Evolutionary conservation across 2,329 filamentous ascomycete species (phyloP).

Genomic region (Phialophora chinensis): DNA sequence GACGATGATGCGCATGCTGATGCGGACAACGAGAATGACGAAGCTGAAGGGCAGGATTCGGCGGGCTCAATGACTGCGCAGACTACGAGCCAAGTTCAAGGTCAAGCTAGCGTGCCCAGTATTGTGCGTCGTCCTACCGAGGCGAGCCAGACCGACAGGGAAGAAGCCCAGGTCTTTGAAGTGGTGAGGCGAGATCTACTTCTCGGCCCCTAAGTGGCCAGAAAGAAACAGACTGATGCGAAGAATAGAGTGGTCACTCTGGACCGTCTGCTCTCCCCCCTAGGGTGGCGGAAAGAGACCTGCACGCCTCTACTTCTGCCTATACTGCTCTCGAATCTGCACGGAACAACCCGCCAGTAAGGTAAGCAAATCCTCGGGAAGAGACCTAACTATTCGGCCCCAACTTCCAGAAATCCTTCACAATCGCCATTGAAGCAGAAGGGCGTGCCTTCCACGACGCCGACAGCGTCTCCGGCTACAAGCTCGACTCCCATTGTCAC

Average conservation of each 20-base stretch:
- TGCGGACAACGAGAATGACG: conserved; percentile 25
- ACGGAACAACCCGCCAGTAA: conserved; percentile 3
- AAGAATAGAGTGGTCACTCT: conserved; percentile 6
- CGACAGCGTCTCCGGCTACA: conserved; percentile 27
- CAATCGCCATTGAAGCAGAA: conserved; percentile 32
- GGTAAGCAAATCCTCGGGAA: conserved; percentile 13
- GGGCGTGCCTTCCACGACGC: conserved; percentile 1
- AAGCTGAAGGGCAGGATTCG: conserved; percentile 10
- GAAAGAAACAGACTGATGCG: conserved; percentile 13
- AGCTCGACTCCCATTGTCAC: background rate
- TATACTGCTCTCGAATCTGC: conserved; percentile 10
- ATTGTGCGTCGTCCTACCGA: conserved; percentile 34
- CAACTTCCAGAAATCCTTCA: conserved; percentile 17
- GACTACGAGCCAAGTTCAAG: conserved; percentile 3
- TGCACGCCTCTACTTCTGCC: conserved; percentile 1
- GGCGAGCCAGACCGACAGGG: conserved; percentile 41
- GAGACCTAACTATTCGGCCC: conserved; percentile 12
- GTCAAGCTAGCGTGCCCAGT: conserved; percentile 21
- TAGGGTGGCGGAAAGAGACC: background rate
- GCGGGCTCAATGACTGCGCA: conserved; percentile 7
- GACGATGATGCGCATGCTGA: conserved; percentile 24
- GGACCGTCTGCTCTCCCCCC: background rate
- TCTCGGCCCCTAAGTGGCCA: conserved; percentile 49
- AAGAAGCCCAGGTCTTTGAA: conserved; percentile 51
- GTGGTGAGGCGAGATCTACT: conserved; percentile 57